Base-by-base conservation (phyloP, 1,284 basidiomycete genomes). In the Stygiomarasmius scandens region DNA sequence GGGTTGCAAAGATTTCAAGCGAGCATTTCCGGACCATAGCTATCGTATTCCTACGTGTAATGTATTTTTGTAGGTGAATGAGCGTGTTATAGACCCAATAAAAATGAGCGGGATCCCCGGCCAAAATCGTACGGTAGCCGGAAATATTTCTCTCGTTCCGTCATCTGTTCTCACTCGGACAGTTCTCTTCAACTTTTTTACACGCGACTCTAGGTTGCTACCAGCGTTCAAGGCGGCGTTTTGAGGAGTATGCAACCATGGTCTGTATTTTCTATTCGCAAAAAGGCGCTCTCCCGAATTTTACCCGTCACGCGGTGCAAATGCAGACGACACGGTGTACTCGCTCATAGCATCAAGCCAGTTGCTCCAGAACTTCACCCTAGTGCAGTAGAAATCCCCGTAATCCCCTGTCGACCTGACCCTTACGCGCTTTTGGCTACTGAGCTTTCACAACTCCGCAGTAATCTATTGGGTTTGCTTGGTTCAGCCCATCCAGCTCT, bases 401-500 rank as follows among this genome's bases (percentile, higher is more conserved):
- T 52, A 24, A 22, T 27, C 16, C 34, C 55, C 14, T 29, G 46
- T 34, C 23, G 49, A 54, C 32, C 20, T 24, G 85, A 87, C 66
- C 86, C 86, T 12, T 79, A 83, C 63, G 69, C 69, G 12, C 68
- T 87, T 32, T 76, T 92, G 61, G 78, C 81, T 52, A 71, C 79
- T 12, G 86, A 94, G 69, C 79, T 94, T 22, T 72, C 79, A 43
- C 78, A 80, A 48, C 75, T 94, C 48, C 85, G 88, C 58, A 77
- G 80, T 45, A 86, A 83, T 49, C 77, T 95, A 16, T 77, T 89
- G 61, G 75, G 79, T 59, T 78, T 95, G 54, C 80, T 95, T 22
- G 92, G 91, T 19, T 88, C 87, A 8, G 86, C 88, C 12, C 87
- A 93, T 66, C 87, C 90, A 5, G 80, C 83, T 2, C 81, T 95